Evolutionary conservation across 2,329 filamentous ascomycete genomes (phyloP), one percentile per base, ranked within the genome.

Genomic region (Keithomyces neogunnii): DNA sequence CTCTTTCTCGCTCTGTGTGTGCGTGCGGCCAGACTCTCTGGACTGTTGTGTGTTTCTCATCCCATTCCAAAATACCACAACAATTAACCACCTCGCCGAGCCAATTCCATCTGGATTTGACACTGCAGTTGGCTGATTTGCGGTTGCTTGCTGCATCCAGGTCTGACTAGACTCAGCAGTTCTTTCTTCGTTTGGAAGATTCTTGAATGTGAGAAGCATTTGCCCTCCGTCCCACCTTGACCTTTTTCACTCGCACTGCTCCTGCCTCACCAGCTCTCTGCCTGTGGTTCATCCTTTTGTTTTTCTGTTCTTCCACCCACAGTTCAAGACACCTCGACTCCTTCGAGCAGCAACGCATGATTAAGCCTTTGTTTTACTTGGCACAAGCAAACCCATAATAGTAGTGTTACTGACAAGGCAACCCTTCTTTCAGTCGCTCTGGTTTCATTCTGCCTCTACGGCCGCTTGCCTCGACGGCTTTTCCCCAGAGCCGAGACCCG

Each of bases 351-450:
- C 43, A 38, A 47, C 38, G 32, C 46, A 45, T n/a, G 33, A 28
- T 32, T 36, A 11, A 26, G 26, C 26, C 36, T 44, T 44, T 38
- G 30, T 48, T 45, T 40, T 32, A 28, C 10, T 43, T 49, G 46
- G 31, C 47, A 49, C 26, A 47, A 40, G 13, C 44, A 36, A 43
- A 47, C 30, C 43, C 46, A 5, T 44, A 44, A 28, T 6, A 50
- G 47, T 50, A 44, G 43, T 47, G 36, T 52, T 49, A 52, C 51
- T 52, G 51, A 49, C 47, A 50, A 47, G 46, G 47, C 33, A 31
- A 31, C 44, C 26, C 28, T 44, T 44, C 28, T 42, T 45, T 35
- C 36, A 48, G 47, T 38, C 43, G 51, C 51, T 44, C 31, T 32
- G 49, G 19, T 19, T 19, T 19, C 19, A 19, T 47, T 39, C 6